These are phyloP conservation scores for Apiotrichum veenhuisii DNA, from an alignment of 1,284 basidiomycete genomes.

Conservation along the genomic window DNA sequence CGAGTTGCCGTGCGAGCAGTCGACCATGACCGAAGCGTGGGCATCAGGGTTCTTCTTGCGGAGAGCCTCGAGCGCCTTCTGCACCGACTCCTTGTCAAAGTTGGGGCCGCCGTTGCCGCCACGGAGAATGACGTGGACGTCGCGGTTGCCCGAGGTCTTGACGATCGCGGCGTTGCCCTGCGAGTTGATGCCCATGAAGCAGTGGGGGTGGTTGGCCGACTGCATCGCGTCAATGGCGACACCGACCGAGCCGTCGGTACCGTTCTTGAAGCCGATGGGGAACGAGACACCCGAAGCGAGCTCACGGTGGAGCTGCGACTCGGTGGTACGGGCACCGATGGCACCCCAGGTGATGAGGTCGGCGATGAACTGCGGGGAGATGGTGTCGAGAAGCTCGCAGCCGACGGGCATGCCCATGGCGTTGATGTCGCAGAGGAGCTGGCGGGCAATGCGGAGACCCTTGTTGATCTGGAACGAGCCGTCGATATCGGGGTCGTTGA, in stretches of 20 bases:
- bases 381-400: conserved; percentile 70
- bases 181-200: conserved; percentile 97
- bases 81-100: conserved; percentile 61
- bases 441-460: conserved; percentile 85
- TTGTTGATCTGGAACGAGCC: conserved; percentile 75
- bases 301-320: conserved; percentile 88
- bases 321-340: conserved; percentile 92
- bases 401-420: conserved; percentile 80
- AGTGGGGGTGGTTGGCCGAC: conserved; percentile 84
- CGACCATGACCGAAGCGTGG: conserved; percentile 52
- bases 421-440: conserved; percentile 79
- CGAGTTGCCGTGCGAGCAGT: conserved; percentile 67
- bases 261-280: conserved; percentile 88
- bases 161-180: conserved; percentile 92
- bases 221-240: conserved; percentile 94
- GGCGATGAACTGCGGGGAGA: conserved; percentile 83
- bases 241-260: conserved; percentile 83
- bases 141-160: conserved; percentile 84
- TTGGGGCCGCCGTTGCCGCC: conserved; percentile 87
- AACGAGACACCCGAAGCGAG: conserved; percentile 49
- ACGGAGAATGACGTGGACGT: conserved; percentile 90
- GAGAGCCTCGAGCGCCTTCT: conserved; percentile 65
- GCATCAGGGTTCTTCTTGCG: conserved; percentile 57
- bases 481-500: conserved; percentile 61
- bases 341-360: conserved; percentile 97